phyloP scores from a whole-genome alignment of 805 yeast species.

The Nakazawaea anatomiae region DNA sequence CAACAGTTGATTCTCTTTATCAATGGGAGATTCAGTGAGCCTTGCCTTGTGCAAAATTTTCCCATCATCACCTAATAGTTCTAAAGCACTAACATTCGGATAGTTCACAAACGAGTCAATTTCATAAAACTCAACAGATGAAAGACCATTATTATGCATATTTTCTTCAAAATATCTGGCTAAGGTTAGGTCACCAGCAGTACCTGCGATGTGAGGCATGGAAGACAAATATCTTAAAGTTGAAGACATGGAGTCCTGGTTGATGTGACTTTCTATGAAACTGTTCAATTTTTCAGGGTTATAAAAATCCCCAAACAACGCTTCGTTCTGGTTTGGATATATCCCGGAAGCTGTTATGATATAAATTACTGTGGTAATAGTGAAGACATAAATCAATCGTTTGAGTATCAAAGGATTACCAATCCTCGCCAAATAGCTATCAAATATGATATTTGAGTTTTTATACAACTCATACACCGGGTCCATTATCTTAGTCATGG shows the following conservation, averaged over 20 bases:
- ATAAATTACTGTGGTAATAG: slow-evolving; percentile 55
- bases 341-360: slow-evolving; percentile 52
- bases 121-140: slow-evolving; percentile 41
- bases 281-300: slow-evolving; percentile 48
- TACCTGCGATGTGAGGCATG: slow-evolving; percentile 85
- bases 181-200: slow-evolving; percentile 75
- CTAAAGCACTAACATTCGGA: slow-evolving; percentile 38
- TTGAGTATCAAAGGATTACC: slow-evolving; percentile 86
- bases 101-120: slow-evolving; percentile 58
- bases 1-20: slow-evolving; percentile 13
- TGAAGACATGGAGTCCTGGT: slow-evolving; percentile 51
- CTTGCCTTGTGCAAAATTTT: slow-evolving; percentile 15
- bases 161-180: slow-evolving; percentile 59
- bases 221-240: slow-evolving; percentile 67
- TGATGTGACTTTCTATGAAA: slow-evolving; percentile 46
- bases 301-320: slow-evolving; percentile 53
- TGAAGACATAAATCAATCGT: slow-evolving; percentile 63
- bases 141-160: slow-evolving; percentile 53
- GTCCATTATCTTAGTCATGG: slow-evolving; percentile 39
- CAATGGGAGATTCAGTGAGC: slow-evolving; percentile 14
- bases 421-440: slow-evolving; percentile 50
- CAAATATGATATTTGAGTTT: slow-evolving; percentile 40
- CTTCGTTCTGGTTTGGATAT: slow-evolving; percentile 35
- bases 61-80: slow-evolving; percentile 17
- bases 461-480: slow-evolving; percentile 46